Conservation (phyloP, 371 early-diverging fungal species). For the Apophysomyces variabilis region DNA sequence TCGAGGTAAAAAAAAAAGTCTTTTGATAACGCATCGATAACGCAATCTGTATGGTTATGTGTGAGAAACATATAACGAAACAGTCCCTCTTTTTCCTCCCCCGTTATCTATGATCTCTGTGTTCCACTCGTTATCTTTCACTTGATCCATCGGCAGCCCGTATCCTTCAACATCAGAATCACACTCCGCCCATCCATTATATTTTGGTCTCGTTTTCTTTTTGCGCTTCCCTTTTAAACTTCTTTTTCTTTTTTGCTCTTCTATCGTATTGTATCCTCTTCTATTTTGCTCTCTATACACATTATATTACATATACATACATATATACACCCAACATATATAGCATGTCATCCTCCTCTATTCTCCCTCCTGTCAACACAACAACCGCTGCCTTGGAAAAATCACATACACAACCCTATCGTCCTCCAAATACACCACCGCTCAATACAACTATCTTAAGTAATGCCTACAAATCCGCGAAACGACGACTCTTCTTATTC, state of each 20-base stretch:
- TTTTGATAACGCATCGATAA: too few relatives aligned
- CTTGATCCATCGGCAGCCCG: conserved; percentile 1
- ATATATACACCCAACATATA: background rate
- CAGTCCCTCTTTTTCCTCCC: background rate
- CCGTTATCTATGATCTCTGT: background rate
- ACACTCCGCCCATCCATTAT: conserved; percentile 9
- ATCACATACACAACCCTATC: conserved; percentile 47
- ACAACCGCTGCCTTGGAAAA: background rate
- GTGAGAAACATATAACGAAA: background rate
- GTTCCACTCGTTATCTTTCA: conserved; percentile 8
- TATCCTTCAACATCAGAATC: background rate
- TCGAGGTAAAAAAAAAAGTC: too few relatives aligned
- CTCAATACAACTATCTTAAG: conserved; percentile 56
- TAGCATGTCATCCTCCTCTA: conserved; percentile 7
- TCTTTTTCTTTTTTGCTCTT: background rate
- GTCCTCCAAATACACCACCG: conserved; percentile 78
- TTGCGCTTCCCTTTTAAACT: conserved; percentile 9
- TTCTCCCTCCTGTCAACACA: conserved; percentile 6
- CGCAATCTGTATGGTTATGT: too few relatives aligned
- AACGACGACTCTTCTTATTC: conserved; percentile 72
- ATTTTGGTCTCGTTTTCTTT: conserved; percentile 9
- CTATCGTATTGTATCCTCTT: background rate
- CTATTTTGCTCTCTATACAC: too few relatives aligned
- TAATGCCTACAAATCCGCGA: conserved; percentile 50
- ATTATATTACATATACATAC: background rate